These are phyloP conservation scores for Actinidia arguta DNA, from an alignment of 179 eudicot species.

Conservation along the genomic window DNA sequence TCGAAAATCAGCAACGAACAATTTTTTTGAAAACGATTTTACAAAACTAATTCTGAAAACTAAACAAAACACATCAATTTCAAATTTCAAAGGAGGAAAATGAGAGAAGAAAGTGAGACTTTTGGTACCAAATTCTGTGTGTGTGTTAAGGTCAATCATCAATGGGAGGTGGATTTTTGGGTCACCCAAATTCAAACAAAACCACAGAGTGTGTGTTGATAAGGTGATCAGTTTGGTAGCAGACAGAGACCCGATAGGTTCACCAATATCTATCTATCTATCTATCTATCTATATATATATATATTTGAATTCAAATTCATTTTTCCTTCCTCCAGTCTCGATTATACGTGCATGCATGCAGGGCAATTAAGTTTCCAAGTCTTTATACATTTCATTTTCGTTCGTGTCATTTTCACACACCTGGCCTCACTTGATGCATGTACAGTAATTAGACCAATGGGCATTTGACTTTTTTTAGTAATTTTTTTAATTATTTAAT, in stretches of 20 bases:
- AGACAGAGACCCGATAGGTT: too few species aligned
- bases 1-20: too few species aligned
- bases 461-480: too few species aligned
- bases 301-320: not conserved
- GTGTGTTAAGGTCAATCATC: slow-evolving; percentile 21
- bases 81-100: slow-evolving; percentile 3
- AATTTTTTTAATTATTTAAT: too few species aligned
- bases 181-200: slow-evolving; percentile 4
- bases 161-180: slow-evolving; percentile 12
- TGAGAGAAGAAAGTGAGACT: not conserved
- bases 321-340: not conserved
- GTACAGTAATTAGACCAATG: too few species aligned
- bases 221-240: too few species aligned
- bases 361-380: not conserved
- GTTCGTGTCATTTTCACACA: not conserved
- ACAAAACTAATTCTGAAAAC: too few species aligned
- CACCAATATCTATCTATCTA: too few species aligned
- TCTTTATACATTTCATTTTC: not conserved
- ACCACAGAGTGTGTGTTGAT: too few species aligned
- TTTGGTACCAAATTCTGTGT: not conserved
- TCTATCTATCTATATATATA: too few species aligned
- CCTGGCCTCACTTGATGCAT: not conserved
- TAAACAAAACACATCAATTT: too few species aligned
- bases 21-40: too few species aligned
- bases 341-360: not conserved